These are phyloP conservation scores for Oryza brachyantha DNA, from an alignment of 176 grass and related monocot genomes.

Conservation along the genomic window DNA sequence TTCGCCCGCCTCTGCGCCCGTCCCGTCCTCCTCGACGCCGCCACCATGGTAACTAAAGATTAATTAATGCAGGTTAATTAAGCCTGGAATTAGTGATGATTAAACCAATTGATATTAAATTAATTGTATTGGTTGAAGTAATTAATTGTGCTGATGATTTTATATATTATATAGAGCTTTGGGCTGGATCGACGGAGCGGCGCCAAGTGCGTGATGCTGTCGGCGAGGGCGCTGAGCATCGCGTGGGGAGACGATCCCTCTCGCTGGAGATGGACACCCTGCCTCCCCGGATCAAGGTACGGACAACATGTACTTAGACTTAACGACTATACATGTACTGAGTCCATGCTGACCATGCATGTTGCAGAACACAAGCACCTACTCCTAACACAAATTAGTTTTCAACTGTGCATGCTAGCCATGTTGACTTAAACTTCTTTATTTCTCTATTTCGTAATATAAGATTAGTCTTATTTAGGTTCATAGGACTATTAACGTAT, in stretches of 20 bases:
- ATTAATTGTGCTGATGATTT: no score
- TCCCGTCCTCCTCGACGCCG: slow-evolving; percentile 68
- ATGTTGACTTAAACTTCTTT: no score
- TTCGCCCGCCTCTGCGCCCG: slow-evolving; percentile 58
- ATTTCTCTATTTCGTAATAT: no score
- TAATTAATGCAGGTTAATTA: neutral
- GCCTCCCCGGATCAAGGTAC: slow-evolving; percentile 63
- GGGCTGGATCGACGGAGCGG: slow-evolving; percentile 60
- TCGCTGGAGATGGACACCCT: slow-evolving; percentile 56
- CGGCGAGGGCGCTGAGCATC: slow-evolving; percentile 66
- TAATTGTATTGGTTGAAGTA: neutral
- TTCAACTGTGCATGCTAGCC: no score
- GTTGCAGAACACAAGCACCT: no score
- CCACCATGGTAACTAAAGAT: slow-evolving; percentile 43
- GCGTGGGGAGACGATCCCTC: slow-evolving; percentile 37
- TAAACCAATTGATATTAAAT: neutral
- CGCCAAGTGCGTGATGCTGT: slow-evolving; percentile 81
- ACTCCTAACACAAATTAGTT: no score
- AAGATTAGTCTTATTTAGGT: no score
- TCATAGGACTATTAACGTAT: no score
- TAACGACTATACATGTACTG: neutral
- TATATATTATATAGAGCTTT: no score
- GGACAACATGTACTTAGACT: no score
- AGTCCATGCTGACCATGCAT: no score
- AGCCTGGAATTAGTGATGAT: neutral